These are phyloP conservation scores for Entamoeba histolytica DNA, from an alignment of 208 protist species.

Conservation along the genomic window DNA sequence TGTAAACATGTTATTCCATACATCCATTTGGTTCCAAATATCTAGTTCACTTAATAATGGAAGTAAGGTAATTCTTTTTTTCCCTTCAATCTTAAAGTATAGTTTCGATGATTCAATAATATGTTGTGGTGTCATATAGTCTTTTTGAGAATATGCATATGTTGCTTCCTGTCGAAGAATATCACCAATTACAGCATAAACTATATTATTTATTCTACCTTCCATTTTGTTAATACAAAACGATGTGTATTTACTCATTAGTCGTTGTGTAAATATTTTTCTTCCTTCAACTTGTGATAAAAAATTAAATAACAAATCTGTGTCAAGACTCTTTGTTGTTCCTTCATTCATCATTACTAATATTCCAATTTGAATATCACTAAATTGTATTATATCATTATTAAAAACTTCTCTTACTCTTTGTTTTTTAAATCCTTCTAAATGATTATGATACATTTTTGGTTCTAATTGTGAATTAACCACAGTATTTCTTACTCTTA, in stretches of 20 bases:
- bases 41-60: background rate
- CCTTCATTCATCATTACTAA: background rate
- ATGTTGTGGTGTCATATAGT: background rate
- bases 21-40: background rate
- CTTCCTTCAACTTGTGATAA: background rate
- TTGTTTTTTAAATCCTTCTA: background rate
- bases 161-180: background rate
- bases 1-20: background rate
- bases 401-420: background rate
- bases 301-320: background rate
- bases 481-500: background rate
- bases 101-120: background rate
- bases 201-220: background rate
- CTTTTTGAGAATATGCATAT: background rate
- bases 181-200: background rate
- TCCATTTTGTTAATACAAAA: background rate
- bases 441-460: background rate
- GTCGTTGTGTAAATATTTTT: background rate
- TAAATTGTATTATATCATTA: background rate
- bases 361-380: background rate
- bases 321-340: background rate
- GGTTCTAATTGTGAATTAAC: background rate
- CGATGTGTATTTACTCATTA: background rate
- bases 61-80: background rate
- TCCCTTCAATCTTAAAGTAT: background rate